phyloP scores from a whole-genome alignment of 495 filamentous ascomycete genomes.

The Hypoxylon lienhwacheense region DNA sequence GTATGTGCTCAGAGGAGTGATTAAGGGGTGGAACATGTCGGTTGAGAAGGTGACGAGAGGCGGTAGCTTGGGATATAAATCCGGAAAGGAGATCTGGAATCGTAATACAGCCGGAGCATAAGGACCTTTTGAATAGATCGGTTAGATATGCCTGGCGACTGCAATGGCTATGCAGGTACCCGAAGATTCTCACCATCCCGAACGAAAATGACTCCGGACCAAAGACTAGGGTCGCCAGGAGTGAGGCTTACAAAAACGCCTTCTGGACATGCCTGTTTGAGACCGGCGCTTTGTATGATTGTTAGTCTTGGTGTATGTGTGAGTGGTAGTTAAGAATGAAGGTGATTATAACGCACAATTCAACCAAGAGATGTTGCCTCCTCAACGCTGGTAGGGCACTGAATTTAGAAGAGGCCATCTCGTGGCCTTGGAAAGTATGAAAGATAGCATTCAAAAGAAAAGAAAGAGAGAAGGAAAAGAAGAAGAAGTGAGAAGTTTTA shows the following conservation, averaged over 20 bases:
- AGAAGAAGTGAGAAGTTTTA: constrained; percentile 1
- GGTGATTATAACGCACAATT: constrained; percentile 60
- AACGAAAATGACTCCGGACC: constrained; percentile 89
- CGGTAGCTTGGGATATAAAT: constrained; percentile 74
- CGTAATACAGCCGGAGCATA: constrained; percentile 86
- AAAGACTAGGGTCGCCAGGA: constrained; percentile 76
- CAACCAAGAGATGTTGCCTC: constrained; percentile 70
- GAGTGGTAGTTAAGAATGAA: not conserved
- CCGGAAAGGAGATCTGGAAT: constrained; percentile 85
- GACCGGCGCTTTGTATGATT: constrained; percentile 61
- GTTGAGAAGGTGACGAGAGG: constrained; percentile 84
- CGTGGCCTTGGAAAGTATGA: constrained; percentile 3
- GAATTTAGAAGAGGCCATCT: constrained; percentile 33
- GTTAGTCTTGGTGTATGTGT: constrained; percentile 15
- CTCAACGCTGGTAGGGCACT: constrained; percentile 37
- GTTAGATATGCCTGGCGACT: constrained; percentile 9
- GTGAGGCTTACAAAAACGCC: constrained; percentile 84
- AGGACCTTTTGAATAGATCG: constrained; percentile 62
- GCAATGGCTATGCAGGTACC: constrained; percentile 16
- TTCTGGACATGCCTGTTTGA: constrained; percentile 77
- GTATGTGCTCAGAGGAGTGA: constrained; percentile 86
- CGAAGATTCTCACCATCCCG: constrained; percentile 67
- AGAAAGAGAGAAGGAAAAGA: constrained; percentile 1
- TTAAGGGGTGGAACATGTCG: constrained; percentile 91
- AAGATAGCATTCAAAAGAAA: constrained; percentile 2